Evolutionary conservation across 139 green algal species (phyloP).

Genomic region (Asterochloris erici): DNA sequence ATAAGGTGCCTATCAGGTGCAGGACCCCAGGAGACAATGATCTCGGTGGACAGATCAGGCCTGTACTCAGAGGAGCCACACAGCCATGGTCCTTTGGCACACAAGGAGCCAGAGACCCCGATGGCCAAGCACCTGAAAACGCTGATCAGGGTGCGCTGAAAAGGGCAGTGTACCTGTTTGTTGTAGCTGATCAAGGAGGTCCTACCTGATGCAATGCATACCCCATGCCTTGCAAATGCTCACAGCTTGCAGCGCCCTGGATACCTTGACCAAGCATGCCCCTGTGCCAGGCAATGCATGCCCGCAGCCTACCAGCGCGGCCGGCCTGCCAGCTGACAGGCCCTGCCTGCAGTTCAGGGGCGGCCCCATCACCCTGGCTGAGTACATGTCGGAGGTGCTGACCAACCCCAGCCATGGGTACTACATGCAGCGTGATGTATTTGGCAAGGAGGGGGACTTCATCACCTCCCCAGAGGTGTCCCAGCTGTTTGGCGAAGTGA

Average conservation of each 20-base stretch:
- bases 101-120: slow-evolving; percentile 47
- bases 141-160: slow-evolving; percentile 32
- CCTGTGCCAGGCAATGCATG: too few relatives aligned
- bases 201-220: too few relatives aligned
- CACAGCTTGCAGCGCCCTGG: too few relatives aligned
- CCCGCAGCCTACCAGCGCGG: not conserved
- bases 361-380: slow-evolving; percentile 83
- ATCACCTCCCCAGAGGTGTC: slow-evolving; percentile 94
- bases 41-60: slow-evolving; percentile 38
- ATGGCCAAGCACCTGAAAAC: slow-evolving; percentile 45
- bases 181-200: not conserved
- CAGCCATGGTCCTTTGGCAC: slow-evolving; percentile 6
- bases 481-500: slow-evolving; percentile 95
- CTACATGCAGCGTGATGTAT: slow-evolving; percentile 85
- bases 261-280: too few relatives aligned
- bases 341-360: slow-evolving; percentile 75
- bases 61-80: slow-evolving; percentile 19
- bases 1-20: too few relatives aligned
- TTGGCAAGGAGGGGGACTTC: slow-evolving; percentile 91
- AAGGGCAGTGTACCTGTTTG: not conserved
- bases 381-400: slow-evolving; percentile 89
- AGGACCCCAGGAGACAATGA: too few relatives aligned
- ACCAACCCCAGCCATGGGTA: slow-evolving; percentile 79
- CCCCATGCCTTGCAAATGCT: too few relatives aligned
- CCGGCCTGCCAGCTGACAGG: not conserved